Base-by-base conservation (phyloP, 78 protist species). In the Pelomyxa schiedti region DNA sequence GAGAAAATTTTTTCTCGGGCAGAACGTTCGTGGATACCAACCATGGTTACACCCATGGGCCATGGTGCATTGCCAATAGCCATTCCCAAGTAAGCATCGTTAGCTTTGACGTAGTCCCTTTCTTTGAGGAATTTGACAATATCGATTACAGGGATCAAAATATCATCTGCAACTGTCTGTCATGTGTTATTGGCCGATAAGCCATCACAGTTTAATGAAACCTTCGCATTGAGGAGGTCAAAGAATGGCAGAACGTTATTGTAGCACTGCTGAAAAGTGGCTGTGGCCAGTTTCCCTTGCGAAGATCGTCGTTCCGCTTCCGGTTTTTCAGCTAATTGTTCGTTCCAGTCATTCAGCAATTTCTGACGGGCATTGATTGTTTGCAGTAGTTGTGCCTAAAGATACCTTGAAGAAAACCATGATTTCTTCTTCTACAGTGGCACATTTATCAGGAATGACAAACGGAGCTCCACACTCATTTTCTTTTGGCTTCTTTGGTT, bases 51-150 rank as follows among this genome's bases (percentile, higher is more conserved):
- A 36, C 89, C 89, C 83, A 93, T 82, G 0, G 96, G 95, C 98
- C 98, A 94, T 1, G 98, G 86, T 3, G 96, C 91, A 72, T 94
- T 94, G 9, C 98, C 98, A 36, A 95, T 94, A 1, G 97, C 75
- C 83, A 92, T 29, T n/a, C 37, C 76, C 38, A 93, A 43, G 73
- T 95, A 95, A 16, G 66, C 70, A 72, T 92, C 91, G 38, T 40
- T 32, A 1, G 95, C 95, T 24, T 76, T 72, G 3, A 72, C 39
- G 66, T 91, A 93, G 65, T 91, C 91, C n/a, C 91, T 72, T 5
- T 72, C 28, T 42, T 69, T 8, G 35, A 87, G n/a, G 41, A 9
- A 79, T 24, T 40, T 41, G 29, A 58, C 53, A 24, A 90, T 84
- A 29, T n/a, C 24, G 16, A 29, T 16, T 42, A 85, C 37, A 64